A percentile compares a stretch with the other conserved stretches of the same genome.
These are phyloP conservation scores for Solanum piurae DNA, from an alignment of 257 asterid genomes.

Conservation along the genomic window DNA sequence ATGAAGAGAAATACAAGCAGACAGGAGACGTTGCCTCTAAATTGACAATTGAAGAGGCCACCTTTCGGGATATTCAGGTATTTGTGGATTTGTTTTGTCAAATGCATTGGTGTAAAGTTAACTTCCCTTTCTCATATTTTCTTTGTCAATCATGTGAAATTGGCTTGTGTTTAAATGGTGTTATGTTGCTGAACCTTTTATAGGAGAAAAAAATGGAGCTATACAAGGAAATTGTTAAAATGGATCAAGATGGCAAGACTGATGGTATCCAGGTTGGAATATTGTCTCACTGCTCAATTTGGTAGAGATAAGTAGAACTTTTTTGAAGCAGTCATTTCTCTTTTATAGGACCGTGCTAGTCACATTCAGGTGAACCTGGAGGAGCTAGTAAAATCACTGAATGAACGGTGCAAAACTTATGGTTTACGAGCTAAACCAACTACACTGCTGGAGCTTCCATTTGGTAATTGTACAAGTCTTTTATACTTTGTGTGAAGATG, in stretches of 20 bases:
- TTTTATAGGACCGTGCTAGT: slow-evolving; percentile 58
- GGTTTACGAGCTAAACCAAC: slow-evolving; percentile 92
- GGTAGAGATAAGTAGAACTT: slow-evolving; percentile 5
- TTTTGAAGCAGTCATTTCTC: slow-evolving; percentile 11
- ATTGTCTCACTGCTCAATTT: slow-evolving; percentile 3
- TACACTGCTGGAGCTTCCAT: slow-evolving; percentile 82
- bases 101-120: slow-evolving; percentile 1
- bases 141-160: slow-evolving; percentile 5
- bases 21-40: slow-evolving; percentile 90
- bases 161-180: background rate
- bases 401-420: slow-evolving; percentile 88
- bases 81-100: background rate
- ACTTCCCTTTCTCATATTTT: background rate
- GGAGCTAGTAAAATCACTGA: slow-evolving; percentile 72
- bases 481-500: background rate
- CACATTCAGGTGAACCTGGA: slow-evolving; percentile 72
- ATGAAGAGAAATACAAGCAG: slow-evolving; percentile 91
- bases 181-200: slow-evolving; percentile 2
- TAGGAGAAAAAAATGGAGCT: slow-evolving; percentile 96
- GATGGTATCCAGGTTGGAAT: slow-evolving; percentile 56
- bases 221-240: slow-evolving; percentile 63
- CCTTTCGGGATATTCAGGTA: slow-evolving; percentile 98
- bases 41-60: slow-evolving; percentile 88
- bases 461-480: slow-evolving; percentile 38
- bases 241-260: slow-evolving; percentile 62